Evolutionary conservation across 768 basidiomycete species (phyloP), one percentile per base, ranked within the genome.

Genomic region (Termitomyces sp.): DNA sequence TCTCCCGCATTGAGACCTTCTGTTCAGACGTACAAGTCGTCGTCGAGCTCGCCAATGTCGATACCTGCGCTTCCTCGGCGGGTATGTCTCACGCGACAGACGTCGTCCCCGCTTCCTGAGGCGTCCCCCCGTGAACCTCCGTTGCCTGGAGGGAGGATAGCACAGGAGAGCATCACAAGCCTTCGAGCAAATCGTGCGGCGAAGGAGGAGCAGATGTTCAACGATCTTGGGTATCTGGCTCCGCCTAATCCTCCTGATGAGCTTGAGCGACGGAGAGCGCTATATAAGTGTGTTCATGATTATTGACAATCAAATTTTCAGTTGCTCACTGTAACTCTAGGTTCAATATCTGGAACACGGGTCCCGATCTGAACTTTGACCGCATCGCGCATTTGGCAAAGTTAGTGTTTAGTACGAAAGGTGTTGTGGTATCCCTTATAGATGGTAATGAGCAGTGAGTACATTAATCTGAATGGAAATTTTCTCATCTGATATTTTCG

Each of bases 321-420:
- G 28, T 30, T 24, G 43, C 20, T 58, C 22, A 64, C 16, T 2
- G 33, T 20, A n/a, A 33, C 10, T 43, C 3, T 16, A 90, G 92
- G 62, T 95, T 92, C 75, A 93, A 94, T 63, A 89, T 97, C 50
- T 87, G 92, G 82, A 84, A 90, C 61, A 94, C 93, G 0, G 85
- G 86, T 16, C 77, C 86, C 9, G 95, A 98, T 68, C 76, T 83
- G 60, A 95, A 96, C 68, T 97, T 98, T 67, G 94, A 97, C 70
- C 84, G 95, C 18, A 95, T 97, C 62, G 91, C 87, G 16, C 93
- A 96, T 69, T 81, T 98, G 28, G 90, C 90, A 41, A 95, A 95
- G 73, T 76, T 97, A 41, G 95, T 98, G 7, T 98, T 98, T 71
- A 89, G 81, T 66, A 90, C 94, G 2, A 91, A 90, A 68, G 86